Percentiles rank a stretch among this genome's conserved stretches.
Conservation (phyloP, 371 early-diverging fungal species). For the Mortierella sp. region DNA sequence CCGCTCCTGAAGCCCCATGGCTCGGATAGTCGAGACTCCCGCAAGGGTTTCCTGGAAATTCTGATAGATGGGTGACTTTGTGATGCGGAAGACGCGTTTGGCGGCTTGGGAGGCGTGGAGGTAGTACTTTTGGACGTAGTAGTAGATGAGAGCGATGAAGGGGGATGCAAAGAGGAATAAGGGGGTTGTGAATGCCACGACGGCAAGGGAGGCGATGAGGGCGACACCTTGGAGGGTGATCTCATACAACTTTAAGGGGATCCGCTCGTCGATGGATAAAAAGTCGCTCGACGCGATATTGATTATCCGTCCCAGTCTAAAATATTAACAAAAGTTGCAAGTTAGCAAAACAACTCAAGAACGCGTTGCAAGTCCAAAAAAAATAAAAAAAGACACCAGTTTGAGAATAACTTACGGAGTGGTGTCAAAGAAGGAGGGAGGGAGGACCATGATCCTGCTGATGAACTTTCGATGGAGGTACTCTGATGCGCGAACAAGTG, state of each 20-base stretch:
- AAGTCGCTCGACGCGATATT: slow-evolving; percentile 84
- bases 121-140: slow-evolving; percentile 69
- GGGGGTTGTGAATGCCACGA: slow-evolving; percentile 71
- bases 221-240: slow-evolving; percentile 61
- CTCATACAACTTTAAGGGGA: slow-evolving; percentile 46
- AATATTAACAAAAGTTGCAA: slow-evolving; percentile 61
- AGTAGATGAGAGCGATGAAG: slow-evolving; percentile 49
- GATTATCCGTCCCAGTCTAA: slow-evolving; percentile 83
- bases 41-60: slow-evolving; percentile 79
- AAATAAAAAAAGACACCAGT: background rate
- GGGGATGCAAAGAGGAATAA: slow-evolving; percentile 54
- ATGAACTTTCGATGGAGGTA: slow-evolving; percentile 61
- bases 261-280: slow-evolving; percentile 74
- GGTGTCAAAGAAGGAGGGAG: slow-evolving; percentile 84
- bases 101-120: slow-evolving; percentile 76
- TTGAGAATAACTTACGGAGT: slow-evolving; percentile 89
- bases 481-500: slow-evolving; percentile 35
- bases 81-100: slow-evolving; percentile 81
- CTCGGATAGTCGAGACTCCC: slow-evolving; percentile 83
- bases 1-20: slow-evolving; percentile 72
- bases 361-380: background rate
- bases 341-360: background rate
- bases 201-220: slow-evolving; percentile 70
- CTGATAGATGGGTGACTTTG: slow-evolving; percentile 81
- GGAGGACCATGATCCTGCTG: slow-evolving; percentile 68